These are phyloP conservation scores for Adenanthera pavonina DNA, from an alignment of 306 rosid genomes.

Conservation along the genomic window DNA sequence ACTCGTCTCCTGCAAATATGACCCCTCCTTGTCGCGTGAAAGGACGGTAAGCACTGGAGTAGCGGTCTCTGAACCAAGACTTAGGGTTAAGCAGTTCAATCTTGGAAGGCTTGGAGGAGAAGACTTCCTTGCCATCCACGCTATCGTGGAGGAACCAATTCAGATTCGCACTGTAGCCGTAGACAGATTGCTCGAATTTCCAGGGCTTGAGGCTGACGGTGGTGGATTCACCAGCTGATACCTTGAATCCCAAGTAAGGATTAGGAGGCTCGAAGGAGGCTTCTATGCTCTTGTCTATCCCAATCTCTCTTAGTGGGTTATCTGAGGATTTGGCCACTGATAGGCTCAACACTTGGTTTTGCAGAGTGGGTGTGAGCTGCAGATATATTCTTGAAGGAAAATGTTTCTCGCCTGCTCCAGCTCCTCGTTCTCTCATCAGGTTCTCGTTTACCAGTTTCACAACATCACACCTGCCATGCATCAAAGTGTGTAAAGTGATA, in stretches of 20 bases:
- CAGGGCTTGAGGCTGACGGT: constrained; percentile 74
- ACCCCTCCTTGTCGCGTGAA: constrained; percentile 91
- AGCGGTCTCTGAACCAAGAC: constrained; percentile 83
- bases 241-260: constrained; percentile 61
- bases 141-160: constrained; percentile 90
- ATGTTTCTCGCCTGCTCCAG: constrained; percentile 75
- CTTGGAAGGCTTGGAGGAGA: constrained; percentile 76
- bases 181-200: constrained; percentile 85
- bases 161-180: constrained; percentile 77
- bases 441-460: constrained; percentile 68
- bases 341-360: constrained; percentile 63
- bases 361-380: constrained; percentile 77
- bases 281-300: constrained; percentile 66
- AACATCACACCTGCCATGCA: constrained; percentile 64
- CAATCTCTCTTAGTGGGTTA: constrained; percentile 70
- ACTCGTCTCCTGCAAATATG: constrained; percentile 84
- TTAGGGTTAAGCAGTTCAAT: constrained; percentile 66
- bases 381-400: constrained; percentile 84
- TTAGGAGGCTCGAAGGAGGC: constrained; percentile 71
- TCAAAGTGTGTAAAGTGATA: background rate
- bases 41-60: constrained; percentile 82
- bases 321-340: constrained; percentile 89
- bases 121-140: constrained; percentile 77
- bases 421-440: constrained; percentile 75
- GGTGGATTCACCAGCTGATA: constrained; percentile 66